Evolutionary conservation across 2,329 filamentous ascomycete species (phyloP).

Genomic region (Colletotrichum melonis): DNA sequence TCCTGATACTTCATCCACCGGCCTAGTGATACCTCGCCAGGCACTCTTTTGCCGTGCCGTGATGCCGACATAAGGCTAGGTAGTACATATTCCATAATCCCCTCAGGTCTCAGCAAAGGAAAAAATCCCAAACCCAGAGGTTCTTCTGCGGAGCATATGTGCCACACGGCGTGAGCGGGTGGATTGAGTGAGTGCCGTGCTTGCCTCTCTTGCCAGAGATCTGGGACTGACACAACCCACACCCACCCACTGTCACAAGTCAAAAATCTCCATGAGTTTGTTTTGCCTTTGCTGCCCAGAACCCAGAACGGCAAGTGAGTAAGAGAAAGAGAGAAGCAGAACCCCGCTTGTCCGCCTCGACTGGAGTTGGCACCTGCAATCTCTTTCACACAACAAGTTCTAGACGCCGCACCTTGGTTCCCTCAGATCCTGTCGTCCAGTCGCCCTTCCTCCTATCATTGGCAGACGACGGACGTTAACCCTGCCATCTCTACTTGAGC

Average conservation of each 20-base stretch:
- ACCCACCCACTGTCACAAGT: slow-evolving; percentile 17
- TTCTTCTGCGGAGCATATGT: slow-evolving; percentile 8
- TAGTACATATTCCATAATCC: background rate
- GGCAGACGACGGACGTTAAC: background rate
- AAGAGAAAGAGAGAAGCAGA: background rate
- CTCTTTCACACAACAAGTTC: slow-evolving; percentile 12
- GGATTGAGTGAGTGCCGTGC: background rate
- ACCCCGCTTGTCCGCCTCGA: background rate
- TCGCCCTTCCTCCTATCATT: background rate
- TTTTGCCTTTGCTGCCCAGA: slow-evolving; percentile 14
- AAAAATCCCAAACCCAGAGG: slow-evolving; percentile 4
- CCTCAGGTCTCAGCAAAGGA: background rate
- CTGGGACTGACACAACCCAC: background rate
- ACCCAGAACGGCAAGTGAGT: background rate
- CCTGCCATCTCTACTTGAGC: background rate
- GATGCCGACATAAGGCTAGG: background rate
- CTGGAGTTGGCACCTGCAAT: slow-evolving; percentile 9
- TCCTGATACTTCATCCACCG: background rate
- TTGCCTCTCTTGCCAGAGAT: slow-evolving; percentile 2
- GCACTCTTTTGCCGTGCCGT: background rate
- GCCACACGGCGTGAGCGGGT: background rate
- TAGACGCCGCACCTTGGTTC: background rate
- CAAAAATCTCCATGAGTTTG: slow-evolving; percentile 9
- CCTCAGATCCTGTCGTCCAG: background rate
- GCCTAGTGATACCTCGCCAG: background rate